phyloP scores from a whole-genome alignment of 2,329 filamentous ascomycete species.

The Penicillium sp. region DNA sequence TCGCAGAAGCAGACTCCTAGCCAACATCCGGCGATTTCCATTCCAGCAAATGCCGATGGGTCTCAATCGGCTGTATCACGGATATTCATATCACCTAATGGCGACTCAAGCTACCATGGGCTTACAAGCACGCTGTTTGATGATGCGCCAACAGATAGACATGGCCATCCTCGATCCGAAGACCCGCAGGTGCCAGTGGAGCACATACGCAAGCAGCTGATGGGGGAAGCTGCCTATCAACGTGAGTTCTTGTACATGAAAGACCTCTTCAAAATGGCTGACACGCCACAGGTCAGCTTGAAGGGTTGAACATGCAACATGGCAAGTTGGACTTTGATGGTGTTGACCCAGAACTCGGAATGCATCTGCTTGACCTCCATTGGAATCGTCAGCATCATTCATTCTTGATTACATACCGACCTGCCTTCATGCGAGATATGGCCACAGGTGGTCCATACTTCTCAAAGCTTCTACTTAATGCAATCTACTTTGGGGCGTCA shows the following conservation, averaged over 20 bases:
- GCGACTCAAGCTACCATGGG: constrained; percentile 52
- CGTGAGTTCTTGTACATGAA: constrained; percentile 24
- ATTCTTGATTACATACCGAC: constrained; percentile 53
- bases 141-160: constrained; percentile 29
- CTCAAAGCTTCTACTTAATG: constrained; percentile 55
- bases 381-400: constrained; percentile 59
- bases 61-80: constrained; percentile 27
- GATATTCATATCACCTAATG: constrained; percentile 45
- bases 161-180: constrained; percentile 9
- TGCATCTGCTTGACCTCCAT: constrained; percentile 55
- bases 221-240: constrained; percentile 52
- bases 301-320: constrained; percentile 49
- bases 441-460: constrained; percentile 53
- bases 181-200: constrained; percentile 17
- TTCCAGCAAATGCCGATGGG: background rate
- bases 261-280: background rate
- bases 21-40: background rate
- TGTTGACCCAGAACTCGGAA: constrained; percentile 54
- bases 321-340: constrained; percentile 59
- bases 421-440: constrained; percentile 56
- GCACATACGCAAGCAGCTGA: constrained; percentile 45
- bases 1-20: background rate
- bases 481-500: constrained; percentile 50
- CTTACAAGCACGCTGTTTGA: constrained; percentile 54
- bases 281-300: constrained; percentile 45